Evolutionary conservation across 768 basidiomycete species (phyloP), one percentile per base, ranked within the genome.

Genomic region (Tylopilus intermedius): DNA sequence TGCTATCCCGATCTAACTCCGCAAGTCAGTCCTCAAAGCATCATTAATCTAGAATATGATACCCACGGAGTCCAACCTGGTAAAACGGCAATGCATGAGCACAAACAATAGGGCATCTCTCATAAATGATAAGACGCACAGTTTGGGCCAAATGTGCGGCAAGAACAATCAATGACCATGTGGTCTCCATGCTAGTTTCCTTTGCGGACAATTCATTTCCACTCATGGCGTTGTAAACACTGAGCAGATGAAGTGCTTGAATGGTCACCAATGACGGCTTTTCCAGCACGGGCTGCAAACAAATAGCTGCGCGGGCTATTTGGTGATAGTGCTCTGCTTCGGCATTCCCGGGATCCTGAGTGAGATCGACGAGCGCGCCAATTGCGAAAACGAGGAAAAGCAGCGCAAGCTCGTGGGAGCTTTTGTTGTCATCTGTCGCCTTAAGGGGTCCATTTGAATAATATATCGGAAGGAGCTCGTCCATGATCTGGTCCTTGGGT

Each of bases 141-240:
- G 82, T 79, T 68, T 84, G 82, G 50, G 82, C 76, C 38, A 87
- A 62, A 71, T 87, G 82, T 11, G 79, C 75, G 1, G 82, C 82
- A n/a, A 87, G 71, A 10, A 79, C 81, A 37, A 84, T 73, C 42
- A 86, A 66, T 11, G 76, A 79, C 85, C 85, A 86, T 18, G 84
- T 81, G 70, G 80, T 79, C 70, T 86, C 84, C 83, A 81, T 86
- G 54, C 80, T 83, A 4, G 81, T 81, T 64, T 88, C 84, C 48
- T 74, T 76, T 50, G 71, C 73, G 3, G 67, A 58, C 14, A 79
- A 61, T 63, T 83, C 84, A 56, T 77, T 79, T 24, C 82, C 83
- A 57, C 78, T 82, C 84, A 88, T 81, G 15, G 79, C 81, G 50
- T 82, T 82, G 62, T 85, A 88, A 8, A 84, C 77, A 60, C 84